Percentiles rank a stretch among this genome's conserved stretches.
These are phyloP conservation scores for Fusarium pseudocircinatum DNA, from an alignment of 2,329 filamentous ascomycete genomes.

Conservation along the genomic window DNA sequence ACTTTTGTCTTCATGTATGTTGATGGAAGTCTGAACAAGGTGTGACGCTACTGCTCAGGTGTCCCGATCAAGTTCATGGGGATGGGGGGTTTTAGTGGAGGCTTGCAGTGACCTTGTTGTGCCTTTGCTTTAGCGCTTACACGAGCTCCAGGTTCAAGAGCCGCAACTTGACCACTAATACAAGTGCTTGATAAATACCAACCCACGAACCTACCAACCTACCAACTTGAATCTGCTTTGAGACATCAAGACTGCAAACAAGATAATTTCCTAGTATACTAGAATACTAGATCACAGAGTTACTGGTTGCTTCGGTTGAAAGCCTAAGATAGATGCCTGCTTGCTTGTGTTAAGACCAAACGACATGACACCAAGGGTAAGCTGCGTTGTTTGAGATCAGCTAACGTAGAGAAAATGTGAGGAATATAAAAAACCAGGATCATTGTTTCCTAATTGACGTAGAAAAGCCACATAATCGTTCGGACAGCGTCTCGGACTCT, in stretches of 20 bases:
- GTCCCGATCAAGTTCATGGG: constrained; percentile 1
- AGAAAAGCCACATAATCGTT: neutral
- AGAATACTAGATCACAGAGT: neutral
- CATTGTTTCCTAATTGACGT: neutral
- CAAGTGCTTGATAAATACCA: neutral
- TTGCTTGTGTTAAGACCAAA: neutral
- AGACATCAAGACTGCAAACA: neutral
- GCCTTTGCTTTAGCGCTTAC: neutral
- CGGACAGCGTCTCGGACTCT: neutral
- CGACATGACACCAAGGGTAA: neutral
- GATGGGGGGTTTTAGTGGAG: constrained; percentile 2
- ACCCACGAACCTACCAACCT: neutral
- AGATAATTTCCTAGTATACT: neutral
- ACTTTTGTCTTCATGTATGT: neutral
- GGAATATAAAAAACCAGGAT: neutral
- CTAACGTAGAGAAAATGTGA: neutral
- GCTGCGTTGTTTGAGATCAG: neutral
- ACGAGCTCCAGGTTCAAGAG: neutral
- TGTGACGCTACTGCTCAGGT: constrained; percentile 2
- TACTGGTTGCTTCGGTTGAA: neutral
- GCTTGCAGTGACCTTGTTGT: neutral
- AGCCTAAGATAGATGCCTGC: neutral
- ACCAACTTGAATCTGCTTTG: neutral
- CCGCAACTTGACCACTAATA: neutral
- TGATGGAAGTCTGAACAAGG: neutral